Percentiles rank a stretch among this genome's conserved stretches.
phyloP scores from a whole-genome alignment of 2,329 filamentous ascomycete genomes.

The Shiraia sp. region DNA sequence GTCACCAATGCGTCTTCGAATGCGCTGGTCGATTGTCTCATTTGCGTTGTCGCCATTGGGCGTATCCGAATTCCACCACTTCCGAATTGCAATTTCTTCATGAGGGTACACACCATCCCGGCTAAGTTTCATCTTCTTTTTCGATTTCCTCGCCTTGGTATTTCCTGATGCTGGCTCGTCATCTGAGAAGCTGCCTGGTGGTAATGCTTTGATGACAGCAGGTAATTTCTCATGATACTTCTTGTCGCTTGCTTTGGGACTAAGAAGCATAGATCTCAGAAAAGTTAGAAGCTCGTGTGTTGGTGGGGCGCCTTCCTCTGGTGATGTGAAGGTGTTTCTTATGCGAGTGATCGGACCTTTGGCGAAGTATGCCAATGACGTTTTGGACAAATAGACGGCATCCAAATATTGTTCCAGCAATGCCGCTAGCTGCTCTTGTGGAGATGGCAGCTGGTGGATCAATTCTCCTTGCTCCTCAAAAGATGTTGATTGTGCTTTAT shows the following conservation, averaged over 20 bases:
- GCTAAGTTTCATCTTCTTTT: constrained; percentile 59
- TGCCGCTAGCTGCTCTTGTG: constrained; percentile 57
- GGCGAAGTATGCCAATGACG: constrained; percentile 79
- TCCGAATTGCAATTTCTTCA: constrained; percentile 67
- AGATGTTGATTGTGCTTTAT: not conserved
- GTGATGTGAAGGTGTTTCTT: constrained; percentile 69
- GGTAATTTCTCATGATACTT: constrained; percentile 77
- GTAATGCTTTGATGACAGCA: constrained; percentile 63
- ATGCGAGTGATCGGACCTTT: constrained; percentile 80
- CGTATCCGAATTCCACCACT: constrained; percentile 67
- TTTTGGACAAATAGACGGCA: constrained; percentile 58
- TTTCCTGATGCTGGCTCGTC: constrained; percentile 46
- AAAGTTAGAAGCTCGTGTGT: constrained; percentile 69
- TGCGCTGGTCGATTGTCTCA: constrained; percentile 52
- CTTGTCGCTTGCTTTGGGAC: constrained; percentile 71
- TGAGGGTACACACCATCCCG: constrained; percentile 70
- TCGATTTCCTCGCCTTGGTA: constrained; percentile 43
- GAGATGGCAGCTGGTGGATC: constrained; percentile 14
- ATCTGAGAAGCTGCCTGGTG: constrained; percentile 47
- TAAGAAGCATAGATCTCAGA: constrained; percentile 69
- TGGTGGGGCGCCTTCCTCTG: constrained; percentile 63
- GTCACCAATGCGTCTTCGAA: constrained; percentile 66
- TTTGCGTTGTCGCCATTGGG: constrained; percentile 42
- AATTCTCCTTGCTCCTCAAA: constrained; percentile 9
- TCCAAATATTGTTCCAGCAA: constrained; percentile 47